These are phyloP conservation scores for Hygrocybe coccinea DNA, from an alignment of 768 basidiomycete genomes.

Conservation along the genomic window DNA sequence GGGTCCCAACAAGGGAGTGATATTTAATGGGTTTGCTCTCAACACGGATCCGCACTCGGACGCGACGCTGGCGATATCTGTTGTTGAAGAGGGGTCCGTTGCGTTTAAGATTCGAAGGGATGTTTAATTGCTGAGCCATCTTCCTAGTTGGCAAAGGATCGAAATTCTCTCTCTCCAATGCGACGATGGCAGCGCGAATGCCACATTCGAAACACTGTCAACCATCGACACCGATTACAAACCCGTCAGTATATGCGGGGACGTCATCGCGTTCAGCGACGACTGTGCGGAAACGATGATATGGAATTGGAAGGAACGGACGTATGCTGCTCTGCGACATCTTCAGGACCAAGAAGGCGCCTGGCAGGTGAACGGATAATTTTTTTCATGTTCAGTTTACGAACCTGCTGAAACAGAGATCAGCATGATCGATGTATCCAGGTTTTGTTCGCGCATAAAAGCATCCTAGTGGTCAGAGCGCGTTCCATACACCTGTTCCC, in stretches of 20 bases:
- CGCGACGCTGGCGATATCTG: slow-evolving; percentile 48
- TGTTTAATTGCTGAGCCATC: slow-evolving; percentile 11
- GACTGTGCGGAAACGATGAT: slow-evolving; percentile 47
- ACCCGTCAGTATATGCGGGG: slow-evolving; percentile 47
- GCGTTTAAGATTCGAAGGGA: background rate
- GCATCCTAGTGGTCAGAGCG: slow-evolving; percentile 55
- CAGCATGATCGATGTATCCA: slow-evolving; percentile 52
- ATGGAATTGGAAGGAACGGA: slow-evolving; percentile 49
- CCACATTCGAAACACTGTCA: slow-evolving; percentile 26
- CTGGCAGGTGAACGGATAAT: slow-evolving; percentile 24
- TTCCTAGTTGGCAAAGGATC: slow-evolving; percentile 28
- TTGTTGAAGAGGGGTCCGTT: slow-evolving; percentile 43
- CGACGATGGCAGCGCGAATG: background rate
- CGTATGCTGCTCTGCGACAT: slow-evolving; percentile 44
- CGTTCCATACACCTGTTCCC: slow-evolving; percentile 55
- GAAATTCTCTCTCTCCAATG: slow-evolving; percentile 29
- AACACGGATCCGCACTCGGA: slow-evolving; percentile 44
- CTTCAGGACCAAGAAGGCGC: slow-evolving; percentile 23
- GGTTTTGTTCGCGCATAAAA: slow-evolving; percentile 43
- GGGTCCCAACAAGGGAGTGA: slow-evolving; percentile 47
- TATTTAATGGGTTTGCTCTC: slow-evolving; percentile 49
- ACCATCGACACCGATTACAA: slow-evolving; percentile 39
- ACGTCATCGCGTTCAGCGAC: slow-evolving; percentile 52
- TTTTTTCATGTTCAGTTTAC: background rate
- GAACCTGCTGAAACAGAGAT: background rate